These are phyloP conservation scores for Canariomyces notabilis DNA, from an alignment of 2,329 filamentous ascomycete genomes.

Conservation along the genomic window DNA sequence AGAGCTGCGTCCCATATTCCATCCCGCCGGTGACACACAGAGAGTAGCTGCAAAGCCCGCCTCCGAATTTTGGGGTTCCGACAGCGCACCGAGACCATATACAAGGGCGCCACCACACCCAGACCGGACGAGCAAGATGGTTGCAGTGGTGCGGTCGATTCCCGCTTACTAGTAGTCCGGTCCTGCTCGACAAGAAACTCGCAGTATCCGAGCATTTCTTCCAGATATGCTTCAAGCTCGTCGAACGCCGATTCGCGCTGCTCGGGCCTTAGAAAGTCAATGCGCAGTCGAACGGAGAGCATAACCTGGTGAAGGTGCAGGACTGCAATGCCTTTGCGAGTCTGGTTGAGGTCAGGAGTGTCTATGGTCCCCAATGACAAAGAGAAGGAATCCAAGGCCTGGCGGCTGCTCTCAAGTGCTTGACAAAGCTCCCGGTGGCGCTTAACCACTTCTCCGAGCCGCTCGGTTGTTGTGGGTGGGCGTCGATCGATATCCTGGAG, in stretches of 20 bases:
- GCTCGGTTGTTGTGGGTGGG: not conserved
- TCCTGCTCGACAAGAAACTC: conserved; percentile 6
- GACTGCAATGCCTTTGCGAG: conserved; percentile 5
- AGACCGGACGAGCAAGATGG: conserved; percentile 15
- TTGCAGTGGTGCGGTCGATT: not conserved
- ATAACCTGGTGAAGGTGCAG: conserved; percentile 14
- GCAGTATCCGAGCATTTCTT: conserved; percentile 16
- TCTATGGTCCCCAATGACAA: not conserved
- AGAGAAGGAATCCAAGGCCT: conserved; percentile 13
- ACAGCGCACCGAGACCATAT: conserved; percentile 18
- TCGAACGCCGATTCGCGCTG: conserved; percentile 15
- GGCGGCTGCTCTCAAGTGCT: conserved; percentile 13
- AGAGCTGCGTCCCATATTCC: conserved; percentile 11
- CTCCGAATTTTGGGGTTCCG: conserved; percentile 12
- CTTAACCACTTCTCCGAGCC: conserved; percentile 1
- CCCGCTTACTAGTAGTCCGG: not conserved
- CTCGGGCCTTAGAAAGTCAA: conserved; percentile 15
- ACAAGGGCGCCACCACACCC: conserved; percentile 17
- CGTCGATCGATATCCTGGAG: conserved; percentile 6
- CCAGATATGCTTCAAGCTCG: conserved; percentile 8
- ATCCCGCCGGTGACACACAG: not conserved
- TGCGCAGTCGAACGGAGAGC: conserved; percentile 10
- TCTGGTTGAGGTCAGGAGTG: no score
- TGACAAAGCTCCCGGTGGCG: conserved; percentile 14
- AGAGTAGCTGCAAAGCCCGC: conserved; percentile 7